Evolutionary conservation across 345 rosid genomes (phyloP), one percentile per base, ranked within the genome.

Genomic region (Citrus australasica): DNA sequence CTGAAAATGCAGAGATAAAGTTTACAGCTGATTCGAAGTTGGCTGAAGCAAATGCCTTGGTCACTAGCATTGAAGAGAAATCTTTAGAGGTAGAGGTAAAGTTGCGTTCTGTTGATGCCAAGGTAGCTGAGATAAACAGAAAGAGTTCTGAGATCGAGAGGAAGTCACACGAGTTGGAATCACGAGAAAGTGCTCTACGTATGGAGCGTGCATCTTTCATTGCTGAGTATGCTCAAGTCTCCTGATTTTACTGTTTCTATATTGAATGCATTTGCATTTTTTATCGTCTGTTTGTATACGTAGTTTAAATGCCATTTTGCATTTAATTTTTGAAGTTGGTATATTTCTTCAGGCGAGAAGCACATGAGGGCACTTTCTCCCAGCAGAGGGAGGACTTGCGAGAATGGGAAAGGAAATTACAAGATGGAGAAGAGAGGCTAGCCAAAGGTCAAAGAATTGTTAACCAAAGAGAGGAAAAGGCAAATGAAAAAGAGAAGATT

Each of bases 381-480:
- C 88, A 92, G 88, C 99, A 94, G 87, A 88, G 98, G 84, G 99
- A 96, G 73, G 98, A 96, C 82, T 85, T 94, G 87, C 89, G 84
- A 77, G 98, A 94, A 78, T 92, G 99, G 99, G 98, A 96, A 81
- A 87, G 82, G 48, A 94, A 91, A 83, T 83, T 96, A 79, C 89
- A 87, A 85, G 99, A 92, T 75, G 92, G 95, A 74, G 99, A 96
- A 83, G 98, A 92, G 78, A 92, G 98, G 87, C 64, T 91, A 69
- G 88, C 89, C 25, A 88, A 86, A 78, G 79, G 83, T 67, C 91
- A 86, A 67, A 86, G 89, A 84, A 80, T 92, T 79, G 83, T 94
- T 60, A 91, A 90, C 74, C 97, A 94, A 83, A 91, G 98, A 82
- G 99, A 96, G 89, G 95, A 96, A 75, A 92, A 92, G 82, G 93